Evolutionary conservation across 2,329 filamentous ascomycete genomes (phyloP).

Genomic region (Gnomoniopsis smithogilvyi): DNA sequence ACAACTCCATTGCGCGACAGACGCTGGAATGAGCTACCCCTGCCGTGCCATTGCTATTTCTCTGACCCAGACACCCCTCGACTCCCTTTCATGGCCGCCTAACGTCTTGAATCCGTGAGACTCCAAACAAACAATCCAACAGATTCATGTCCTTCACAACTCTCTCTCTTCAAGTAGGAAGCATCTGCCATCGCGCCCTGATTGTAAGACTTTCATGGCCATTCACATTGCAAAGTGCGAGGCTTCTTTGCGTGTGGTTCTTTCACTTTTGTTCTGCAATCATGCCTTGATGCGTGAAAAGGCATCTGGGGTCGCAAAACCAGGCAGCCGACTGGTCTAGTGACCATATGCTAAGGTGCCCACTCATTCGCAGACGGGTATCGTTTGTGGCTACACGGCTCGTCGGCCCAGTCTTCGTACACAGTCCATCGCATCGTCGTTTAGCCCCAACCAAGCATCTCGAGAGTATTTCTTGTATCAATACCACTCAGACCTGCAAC

Average conservation of each 20-base stretch:
- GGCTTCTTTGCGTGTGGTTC: not conserved
- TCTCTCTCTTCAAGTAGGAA: not conserved
- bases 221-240: not conserved
- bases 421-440: not conserved
- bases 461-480: slow-evolving; percentile 54
- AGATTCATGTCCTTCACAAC: not conserved
- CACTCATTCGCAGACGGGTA: not conserved
- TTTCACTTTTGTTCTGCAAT: not conserved
- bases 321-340: not conserved
- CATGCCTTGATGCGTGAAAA: not conserved
- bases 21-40: not conserved
- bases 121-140: not conserved
- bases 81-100: not conserved
- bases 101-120: not conserved
- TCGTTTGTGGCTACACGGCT: not conserved
- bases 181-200: not conserved
- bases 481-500: slow-evolving; percentile 52
- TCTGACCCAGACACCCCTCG: not conserved
- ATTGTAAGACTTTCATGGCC: not conserved
- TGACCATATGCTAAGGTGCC: not conserved
- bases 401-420: not conserved
- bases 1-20: not conserved
- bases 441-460: slow-evolving; percentile 53
- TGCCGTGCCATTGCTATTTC: not conserved
- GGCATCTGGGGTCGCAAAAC: not conserved